Base-by-base conservation (phyloP, 176 grass and related monocot genomes). In the Pharus latifolius region DNA sequence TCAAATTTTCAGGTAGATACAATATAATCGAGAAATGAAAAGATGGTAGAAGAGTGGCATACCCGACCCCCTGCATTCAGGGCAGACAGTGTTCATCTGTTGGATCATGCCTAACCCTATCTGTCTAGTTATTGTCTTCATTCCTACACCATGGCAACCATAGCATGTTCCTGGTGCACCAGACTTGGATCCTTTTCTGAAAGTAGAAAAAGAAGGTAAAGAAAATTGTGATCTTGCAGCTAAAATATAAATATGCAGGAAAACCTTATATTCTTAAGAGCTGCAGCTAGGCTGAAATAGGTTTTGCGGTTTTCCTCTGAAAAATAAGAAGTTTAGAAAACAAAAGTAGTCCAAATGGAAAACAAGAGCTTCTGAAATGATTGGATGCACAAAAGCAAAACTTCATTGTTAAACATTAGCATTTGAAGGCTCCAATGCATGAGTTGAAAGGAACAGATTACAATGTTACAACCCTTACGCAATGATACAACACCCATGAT, bases 91-190 rank as follows among this genome's bases (percentile, higher is more conserved):
- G 37, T 95, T 81, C 96, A 99, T 99, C 67, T 88, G 87, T 82
- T 95, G 96, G 64, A 99, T 99, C 96, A 99, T 99, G 76, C 90
- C 96, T 68, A 58, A 69, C 67, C 96, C 90, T 13, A 99, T 88
- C 60, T 91, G 90, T 73, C 90, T 78, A 67, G 87, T 99, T 70
- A 94, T 79, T 23, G 67, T 91, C 35, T 82, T 91, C 84, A 99
- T 82, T 78, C 90, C 90, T 53, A 55, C 71, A 56, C 96, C 90
- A 56, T 71, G 96, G 16, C 90, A 99, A 78, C 79, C 73, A 86
- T 38, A 56, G 54, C 90, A 99, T 67, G 60, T 91, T 81, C 82
- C 91, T 22, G 85, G 46, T 79, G 82, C 78, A 42, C 90, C 96
- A 77, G 79, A 91, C 55, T 99, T 95, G 22, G 90, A 99, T 75